Conservation (phyloP, 2,329 filamentous ascomycete species). For the Dactylellina drechsleri region DNA sequence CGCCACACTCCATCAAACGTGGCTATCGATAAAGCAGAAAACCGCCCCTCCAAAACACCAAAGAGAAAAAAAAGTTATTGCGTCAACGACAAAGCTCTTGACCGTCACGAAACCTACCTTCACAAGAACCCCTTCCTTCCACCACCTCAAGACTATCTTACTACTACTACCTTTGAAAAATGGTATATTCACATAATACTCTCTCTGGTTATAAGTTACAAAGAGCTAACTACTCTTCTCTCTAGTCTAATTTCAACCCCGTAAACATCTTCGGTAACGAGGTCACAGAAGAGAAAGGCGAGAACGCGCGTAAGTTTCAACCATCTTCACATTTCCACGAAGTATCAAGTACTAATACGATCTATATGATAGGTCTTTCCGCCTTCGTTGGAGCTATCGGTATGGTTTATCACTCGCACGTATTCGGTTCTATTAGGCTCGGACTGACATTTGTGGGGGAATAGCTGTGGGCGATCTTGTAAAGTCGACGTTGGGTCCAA, state of each 20-base stretch:
- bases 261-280: conserved; percentile 98
- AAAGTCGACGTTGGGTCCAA: conserved; percentile 95
- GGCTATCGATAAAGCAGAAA: conserved; percentile 53
- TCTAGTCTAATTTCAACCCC: conserved; percentile 74
- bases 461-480: conserved; percentile 90
- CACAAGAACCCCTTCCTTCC: conserved; percentile 3
- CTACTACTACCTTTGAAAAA: conserved; percentile 18
- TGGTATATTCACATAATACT: conserved; percentile 8
- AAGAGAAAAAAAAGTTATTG: conserved; percentile 47
- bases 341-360: conserved; percentile 26
- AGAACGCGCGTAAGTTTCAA: conserved; percentile 81
- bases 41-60: conserved; percentile 49
- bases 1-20: conserved; percentile 24
- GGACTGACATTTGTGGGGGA: conserved; percentile 29
- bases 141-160: conserved; percentile 14
- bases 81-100: conserved; percentile 32
- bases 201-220: no score
- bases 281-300: conserved; percentile 96
- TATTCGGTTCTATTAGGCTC: not conserved
- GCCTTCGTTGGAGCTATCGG: conserved; percentile 94
- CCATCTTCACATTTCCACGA: not conserved
- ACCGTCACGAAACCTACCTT: conserved; percentile 4
- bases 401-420: conserved; percentile 15
- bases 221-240: conserved; percentile 15
- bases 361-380: conserved; percentile 68